Evolutionary conservation across 768 basidiomycete genomes (phyloP), one percentile per base, ranked within the genome.

Genomic region (Tylopilus plumbeoviolaceoides): DNA sequence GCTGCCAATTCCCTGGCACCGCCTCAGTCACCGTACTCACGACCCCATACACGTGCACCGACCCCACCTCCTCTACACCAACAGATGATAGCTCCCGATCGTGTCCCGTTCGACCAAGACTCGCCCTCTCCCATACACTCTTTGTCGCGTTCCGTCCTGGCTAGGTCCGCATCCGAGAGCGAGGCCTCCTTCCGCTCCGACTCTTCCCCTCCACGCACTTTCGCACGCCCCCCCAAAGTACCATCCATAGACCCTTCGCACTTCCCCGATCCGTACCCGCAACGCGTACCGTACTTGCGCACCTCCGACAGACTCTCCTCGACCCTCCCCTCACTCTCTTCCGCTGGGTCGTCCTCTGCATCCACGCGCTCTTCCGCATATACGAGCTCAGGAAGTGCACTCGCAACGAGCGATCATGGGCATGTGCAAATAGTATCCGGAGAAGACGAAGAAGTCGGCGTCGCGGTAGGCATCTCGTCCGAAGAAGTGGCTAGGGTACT

Each of bases 321-420:
- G 1, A 54, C 73, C 5, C 71, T 78, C 11, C 85, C 84, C 4
- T 75, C 83, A 15, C 81, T 88, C 49, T 89, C 87, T 3, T 86
- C 86, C 5, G 79, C 80, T 39, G 81, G 81, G 42, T 87, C 90
- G 0, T 85, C 86, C 23, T 82, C 84, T 30, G 76, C 78, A 2
- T 89, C 87, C 5, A 81, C 85, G 7, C 79, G 88, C 46, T 89
- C 89, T 8, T 87, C 87, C 5, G 87, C 88, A 5, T 89, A 89
- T 64, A 86, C 87, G 21, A 85, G 78, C 68, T 81, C 82, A 18
- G 85, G 84, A 50, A 85, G 84, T 67, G 76, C 79, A 18, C 66
- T 80, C 41, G 72, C 77, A 23, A 80, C 82, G 39, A 75, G 75
- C 36, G 88, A 90, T 69, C 83, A 78, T 49, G 76, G 77, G 20